Conservation (phyloP, 2,329 filamentous ascomycete species). For the Trichoderma atrobrunneum region DNA sequence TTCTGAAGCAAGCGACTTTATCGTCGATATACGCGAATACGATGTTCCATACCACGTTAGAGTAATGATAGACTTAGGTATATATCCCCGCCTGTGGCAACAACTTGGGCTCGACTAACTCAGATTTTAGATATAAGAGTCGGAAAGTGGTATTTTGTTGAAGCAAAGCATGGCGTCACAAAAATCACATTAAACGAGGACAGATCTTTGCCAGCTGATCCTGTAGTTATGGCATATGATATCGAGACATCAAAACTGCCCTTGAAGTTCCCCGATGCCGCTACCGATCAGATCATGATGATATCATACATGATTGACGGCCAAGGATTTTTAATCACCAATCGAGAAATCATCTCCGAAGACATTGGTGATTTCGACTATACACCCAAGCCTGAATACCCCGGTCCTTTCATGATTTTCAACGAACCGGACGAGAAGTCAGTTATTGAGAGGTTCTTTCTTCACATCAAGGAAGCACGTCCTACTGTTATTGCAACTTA, state of each 20-base stretch:
- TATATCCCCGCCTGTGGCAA: slow-evolving; percentile 17
- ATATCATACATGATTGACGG: slow-evolving; percentile 99
- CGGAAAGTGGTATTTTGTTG: slow-evolving; percentile 95
- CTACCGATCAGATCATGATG: slow-evolving; percentile 99
- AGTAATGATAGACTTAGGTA: slow-evolving; percentile 93
- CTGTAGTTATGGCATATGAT: slow-evolving; percentile 98
- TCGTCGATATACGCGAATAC: slow-evolving; percentile 98
- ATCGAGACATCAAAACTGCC: slow-evolving; percentile 97
- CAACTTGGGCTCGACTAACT: slow-evolving; percentile 20
- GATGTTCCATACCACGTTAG: slow-evolving; percentile 99
- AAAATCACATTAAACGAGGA: slow-evolving; percentile 84
- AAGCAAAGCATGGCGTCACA: slow-evolving; percentile 86
- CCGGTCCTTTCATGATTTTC: slow-evolving; percentile 94
- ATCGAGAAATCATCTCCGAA: slow-evolving; percentile 94
- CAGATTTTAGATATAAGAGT: slow-evolving; percentile 75
- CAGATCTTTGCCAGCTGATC: slow-evolving; percentile 84
- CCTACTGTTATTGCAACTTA: slow-evolving; percentile 99
- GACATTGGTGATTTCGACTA: slow-evolving; percentile 98
- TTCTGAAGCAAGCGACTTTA: slow-evolving; percentile 90
- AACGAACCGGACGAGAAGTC: slow-evolving; percentile 93
- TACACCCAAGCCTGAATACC: slow-evolving; percentile 94
- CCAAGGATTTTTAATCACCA: slow-evolving; percentile 95
- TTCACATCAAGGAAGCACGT: slow-evolving; percentile 89
- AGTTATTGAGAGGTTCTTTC: slow-evolving; percentile 86
- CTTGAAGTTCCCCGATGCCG: slow-evolving; percentile 91